Evolutionary conservation across 1,139 yeast species (phyloP).

Genomic region (Pichia sp.): DNA sequence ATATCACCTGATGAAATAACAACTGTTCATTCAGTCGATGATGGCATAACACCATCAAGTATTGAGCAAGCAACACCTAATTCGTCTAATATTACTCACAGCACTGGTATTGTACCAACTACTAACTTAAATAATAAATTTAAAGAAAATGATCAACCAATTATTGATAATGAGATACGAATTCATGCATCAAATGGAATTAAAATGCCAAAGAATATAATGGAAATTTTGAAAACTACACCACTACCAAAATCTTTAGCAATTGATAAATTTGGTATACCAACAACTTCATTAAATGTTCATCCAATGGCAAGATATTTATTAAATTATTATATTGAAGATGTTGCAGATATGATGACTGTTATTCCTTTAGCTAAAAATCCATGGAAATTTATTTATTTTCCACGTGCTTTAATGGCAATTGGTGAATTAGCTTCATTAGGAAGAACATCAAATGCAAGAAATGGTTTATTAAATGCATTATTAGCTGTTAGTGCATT

Average conservation of each 20-base stretch:
- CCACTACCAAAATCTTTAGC: slow-evolving; percentile 40
- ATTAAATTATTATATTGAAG: slow-evolving; percentile 66
- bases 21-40: slow-evolving; percentile 8
- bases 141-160: slow-evolving; percentile 14
- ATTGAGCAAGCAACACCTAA: slow-evolving; percentile 6
- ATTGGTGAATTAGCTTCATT: slow-evolving; percentile 73
- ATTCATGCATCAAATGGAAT: slow-evolving; percentile 29
- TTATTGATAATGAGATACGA: slow-evolving; percentile 20
- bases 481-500: slow-evolving; percentile 77
- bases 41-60: slow-evolving; percentile 3
- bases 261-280: slow-evolving; percentile 40
- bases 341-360: slow-evolving; percentile 84
- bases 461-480: slow-evolving; percentile 75
- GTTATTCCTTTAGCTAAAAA: slow-evolving; percentile 75
- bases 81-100: slow-evolving; percentile 2
- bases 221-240: slow-evolving; percentile 43
- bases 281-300: slow-evolving; percentile 55
- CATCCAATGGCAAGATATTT: slow-evolving; percentile 65
- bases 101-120: slow-evolving; percentile 12
- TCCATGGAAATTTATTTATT: slow-evolving; percentile 82
- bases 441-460: slow-evolving; percentile 70
- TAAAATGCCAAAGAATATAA: slow-evolving; percentile 33
- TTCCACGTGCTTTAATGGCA: slow-evolving; percentile 76
- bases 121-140: slow-evolving; percentile 16
- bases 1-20: slow-evolving; percentile 8